phyloP scores from a whole-genome alignment of 2,329 filamentous ascomycete genomes.

The Pseudodiploospora longispora region DNA sequence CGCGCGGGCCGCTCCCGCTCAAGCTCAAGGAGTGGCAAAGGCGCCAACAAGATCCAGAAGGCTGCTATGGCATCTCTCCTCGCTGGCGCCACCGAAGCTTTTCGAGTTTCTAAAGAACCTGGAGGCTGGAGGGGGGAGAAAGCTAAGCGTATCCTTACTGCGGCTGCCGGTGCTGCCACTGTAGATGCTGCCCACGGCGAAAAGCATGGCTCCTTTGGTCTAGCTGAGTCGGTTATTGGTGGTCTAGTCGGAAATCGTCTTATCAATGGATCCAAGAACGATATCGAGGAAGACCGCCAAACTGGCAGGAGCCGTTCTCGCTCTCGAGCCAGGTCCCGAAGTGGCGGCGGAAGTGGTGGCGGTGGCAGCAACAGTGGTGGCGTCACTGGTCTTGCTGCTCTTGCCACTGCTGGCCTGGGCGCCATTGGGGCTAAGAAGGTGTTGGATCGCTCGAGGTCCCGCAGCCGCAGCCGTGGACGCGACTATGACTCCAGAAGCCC shows the following conservation, averaged over 20 bases:
- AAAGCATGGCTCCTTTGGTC: conserved; percentile 72
- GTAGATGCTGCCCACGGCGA: conserved; percentile 70
- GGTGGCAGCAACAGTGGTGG: conserved; percentile 24
- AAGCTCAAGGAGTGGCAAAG: conserved; percentile 22
- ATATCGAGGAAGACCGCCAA: conserved; percentile 52
- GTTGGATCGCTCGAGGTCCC: conserved; percentile 43
- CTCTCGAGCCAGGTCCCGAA: conserved; percentile 53
- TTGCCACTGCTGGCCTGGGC: conserved; percentile 55
- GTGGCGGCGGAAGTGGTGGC: conserved; percentile 28
- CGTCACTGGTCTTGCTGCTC: conserved; percentile 48
- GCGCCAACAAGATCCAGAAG: conserved; percentile 62
- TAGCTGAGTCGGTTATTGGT: conserved; percentile 80
- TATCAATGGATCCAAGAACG: conserved; percentile 68
- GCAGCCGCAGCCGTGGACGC: conserved; percentile 38
- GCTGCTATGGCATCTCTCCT: conserved; percentile 86
- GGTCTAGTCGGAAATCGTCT: conserved; percentile 80
- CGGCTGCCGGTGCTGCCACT: conserved; percentile 75
- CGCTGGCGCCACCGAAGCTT: conserved; percentile 85
- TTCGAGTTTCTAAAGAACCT: conserved; percentile 80
- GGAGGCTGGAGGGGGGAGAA: conserved; percentile 88
- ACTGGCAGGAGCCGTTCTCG: conserved; percentile 62
- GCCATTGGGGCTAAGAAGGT: conserved; percentile 56
- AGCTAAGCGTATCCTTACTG: conserved; percentile 83
- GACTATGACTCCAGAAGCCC: conserved; percentile 34
- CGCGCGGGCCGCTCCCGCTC: conserved; percentile 48